Conservation (phyloP, 2,329 filamentous ascomycete genomes). For the Cladosporium halotolerans region DNA sequence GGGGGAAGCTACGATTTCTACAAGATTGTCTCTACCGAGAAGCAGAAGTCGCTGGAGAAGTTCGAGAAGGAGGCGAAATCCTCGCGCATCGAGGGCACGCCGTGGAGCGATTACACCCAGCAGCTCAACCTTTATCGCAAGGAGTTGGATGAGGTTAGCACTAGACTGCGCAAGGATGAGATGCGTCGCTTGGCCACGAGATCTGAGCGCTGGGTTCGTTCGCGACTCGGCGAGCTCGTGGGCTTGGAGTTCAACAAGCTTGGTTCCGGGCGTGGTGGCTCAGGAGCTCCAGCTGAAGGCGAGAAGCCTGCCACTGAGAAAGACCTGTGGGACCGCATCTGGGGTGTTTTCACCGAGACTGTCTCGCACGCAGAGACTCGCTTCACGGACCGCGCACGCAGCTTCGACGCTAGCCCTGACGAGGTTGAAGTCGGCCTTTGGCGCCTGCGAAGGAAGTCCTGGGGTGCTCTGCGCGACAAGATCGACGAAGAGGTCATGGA, state of each 20-base stretch:
- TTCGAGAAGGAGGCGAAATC: slow-evolving; percentile 72
- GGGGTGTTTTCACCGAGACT: slow-evolving; percentile 74
- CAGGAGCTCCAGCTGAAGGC: slow-evolving; percentile 70
- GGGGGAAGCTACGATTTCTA: slow-evolving; percentile 90
- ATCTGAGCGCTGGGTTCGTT: slow-evolving; percentile 89
- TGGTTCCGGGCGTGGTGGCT: slow-evolving; percentile 77
- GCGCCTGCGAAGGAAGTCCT: slow-evolving; percentile 88
- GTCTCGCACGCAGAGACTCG: slow-evolving; percentile 79
- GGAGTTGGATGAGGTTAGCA: slow-evolving; percentile 83
- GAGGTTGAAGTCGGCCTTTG: slow-evolving; percentile 91
- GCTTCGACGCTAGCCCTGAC: slow-evolving; percentile 84
- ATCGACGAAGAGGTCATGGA: slow-evolving; percentile 98
- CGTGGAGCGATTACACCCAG: slow-evolving; percentile 82
- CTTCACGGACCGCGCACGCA: slow-evolving; percentile 82
- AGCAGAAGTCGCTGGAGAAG: slow-evolving; percentile 63
- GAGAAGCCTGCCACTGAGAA: slow-evolving; percentile 70
- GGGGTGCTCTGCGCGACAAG: slow-evolving; percentile 81
- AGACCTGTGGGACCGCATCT: slow-evolving; percentile 93
- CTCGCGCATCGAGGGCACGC: slow-evolving; percentile 68
- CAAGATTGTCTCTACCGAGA: slow-evolving; percentile 81
- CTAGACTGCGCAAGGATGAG: slow-evolving; percentile 82
- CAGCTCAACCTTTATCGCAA: slow-evolving; percentile 77
- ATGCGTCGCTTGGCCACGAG: slow-evolving; percentile 88
- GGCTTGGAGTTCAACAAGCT: slow-evolving; percentile 95
- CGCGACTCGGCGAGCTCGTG: slow-evolving; percentile 77